Conservation (phyloP, 371 early-diverging fungal species). For the Capillidium rhysosporum region DNA sequence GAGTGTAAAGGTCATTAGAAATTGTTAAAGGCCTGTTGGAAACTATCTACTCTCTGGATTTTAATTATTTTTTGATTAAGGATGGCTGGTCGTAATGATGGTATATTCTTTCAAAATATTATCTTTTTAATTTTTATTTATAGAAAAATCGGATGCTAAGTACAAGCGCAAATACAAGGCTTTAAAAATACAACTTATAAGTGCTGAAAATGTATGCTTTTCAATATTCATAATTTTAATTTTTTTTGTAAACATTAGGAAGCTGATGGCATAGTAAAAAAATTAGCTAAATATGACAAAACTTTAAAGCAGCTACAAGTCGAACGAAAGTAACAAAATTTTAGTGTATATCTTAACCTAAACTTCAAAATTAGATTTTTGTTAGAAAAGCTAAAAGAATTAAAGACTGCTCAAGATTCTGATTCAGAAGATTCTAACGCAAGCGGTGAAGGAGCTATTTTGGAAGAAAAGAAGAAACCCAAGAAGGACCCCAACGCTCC, state of each 20-base stretch:
- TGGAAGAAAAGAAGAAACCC: not conserved
- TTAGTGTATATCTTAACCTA: too few relatives aligned
- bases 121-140: too few relatives aligned
- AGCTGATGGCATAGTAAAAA: slow-evolving; percentile 2
- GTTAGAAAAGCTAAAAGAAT: not conserved
- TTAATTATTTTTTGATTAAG: too few relatives aligned
- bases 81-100: too few relatives aligned
- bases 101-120: too few relatives aligned
- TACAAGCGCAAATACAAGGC: slow-evolving; percentile 6
- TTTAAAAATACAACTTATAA: not conserved
- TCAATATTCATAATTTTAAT: not conserved
- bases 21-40: too few relatives aligned
- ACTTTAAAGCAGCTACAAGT: not conserved
- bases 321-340: not conserved
- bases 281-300: not conserved
- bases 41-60: too few relatives aligned
- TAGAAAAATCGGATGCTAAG: slow-evolving; percentile 4
- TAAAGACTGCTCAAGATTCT: not conserved
- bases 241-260: not conserved
- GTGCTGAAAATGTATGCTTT: not conserved
- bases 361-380: not conserved
- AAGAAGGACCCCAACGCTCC: slow-evolving; percentile 43
- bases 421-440: too few relatives aligned
- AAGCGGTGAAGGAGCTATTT: not conserved
- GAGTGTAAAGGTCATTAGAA: too few relatives aligned